Percentiles rank a stretch among this genome's conserved stretches.
Conservation (phyloP, 2,329 filamentous ascomycete genomes). For the Fulvia fulva region DNA sequence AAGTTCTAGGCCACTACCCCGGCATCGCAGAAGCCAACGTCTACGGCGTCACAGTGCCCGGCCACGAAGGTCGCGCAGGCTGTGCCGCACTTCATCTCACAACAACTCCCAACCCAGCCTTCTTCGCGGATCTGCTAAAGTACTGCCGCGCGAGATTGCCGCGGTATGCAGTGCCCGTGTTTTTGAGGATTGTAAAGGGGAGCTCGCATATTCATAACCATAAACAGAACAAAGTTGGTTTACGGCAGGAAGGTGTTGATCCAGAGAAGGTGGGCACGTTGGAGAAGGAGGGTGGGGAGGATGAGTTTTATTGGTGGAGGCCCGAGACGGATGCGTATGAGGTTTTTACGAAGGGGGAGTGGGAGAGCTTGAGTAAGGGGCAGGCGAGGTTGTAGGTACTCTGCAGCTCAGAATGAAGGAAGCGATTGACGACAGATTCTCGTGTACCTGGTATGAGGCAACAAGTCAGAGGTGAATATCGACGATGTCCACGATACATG, state of each 20-base stretch:
- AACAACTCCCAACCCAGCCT: conserved; percentile 48
- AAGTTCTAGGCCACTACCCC: conserved; percentile 39
- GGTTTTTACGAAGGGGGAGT: conserved; percentile 56
- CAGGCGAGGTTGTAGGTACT: conserved; percentile 21
- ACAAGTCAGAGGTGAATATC: too few relatives aligned
- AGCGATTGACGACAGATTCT: too few relatives aligned
- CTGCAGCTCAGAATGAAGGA: not conserved
- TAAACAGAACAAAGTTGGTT: conserved; percentile 72
- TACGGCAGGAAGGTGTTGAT: conserved; percentile 67
- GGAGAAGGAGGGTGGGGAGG: conserved; percentile 37
- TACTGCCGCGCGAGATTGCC: conserved; percentile 60
- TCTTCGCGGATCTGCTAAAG: conserved; percentile 54
- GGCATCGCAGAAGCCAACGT: conserved; percentile 45
- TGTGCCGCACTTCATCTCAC: conserved; percentile 53
- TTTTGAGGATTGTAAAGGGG: conserved; percentile 59
- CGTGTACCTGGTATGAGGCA: too few relatives aligned
- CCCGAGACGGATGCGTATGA: conserved; percentile 50
- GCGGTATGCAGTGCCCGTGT: conserved; percentile 70
- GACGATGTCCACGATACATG: too few relatives aligned
- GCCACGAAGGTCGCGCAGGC: conserved; percentile 50
- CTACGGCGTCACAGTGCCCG: conserved; percentile 45
- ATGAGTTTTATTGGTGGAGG: conserved; percentile 50
- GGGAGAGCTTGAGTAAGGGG: conserved; percentile 48
- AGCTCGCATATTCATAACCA: conserved; percentile 65
- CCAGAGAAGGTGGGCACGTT: conserved; percentile 47